These are phyloP conservation scores for Ophiostoma sp. DNA, from an alignment of 2,329 filamentous ascomycete species.

Conservation along the genomic window DNA sequence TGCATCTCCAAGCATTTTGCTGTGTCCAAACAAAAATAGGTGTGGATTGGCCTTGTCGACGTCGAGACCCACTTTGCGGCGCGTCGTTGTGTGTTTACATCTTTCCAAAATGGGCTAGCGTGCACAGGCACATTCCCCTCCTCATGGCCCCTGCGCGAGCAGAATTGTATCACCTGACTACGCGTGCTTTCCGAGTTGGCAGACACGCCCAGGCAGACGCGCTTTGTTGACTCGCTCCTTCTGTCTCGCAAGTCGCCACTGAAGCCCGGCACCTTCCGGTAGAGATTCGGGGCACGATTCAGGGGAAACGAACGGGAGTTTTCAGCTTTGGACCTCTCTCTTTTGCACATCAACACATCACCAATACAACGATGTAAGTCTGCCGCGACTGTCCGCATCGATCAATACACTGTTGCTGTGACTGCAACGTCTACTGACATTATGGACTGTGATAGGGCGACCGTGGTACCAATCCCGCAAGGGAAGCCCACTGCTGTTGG, in stretches of 20 bases:
- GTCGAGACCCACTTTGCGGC: constrained; percentile 25
- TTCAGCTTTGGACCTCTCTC: neutral
- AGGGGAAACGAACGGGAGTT: neutral
- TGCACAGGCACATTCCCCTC: neutral
- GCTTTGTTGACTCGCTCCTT: constrained; percentile 26
- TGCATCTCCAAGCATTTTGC: neutral
- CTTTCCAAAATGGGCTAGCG: constrained; percentile 26
- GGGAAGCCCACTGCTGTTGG: constrained; percentile 12
- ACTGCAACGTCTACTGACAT: neutral
- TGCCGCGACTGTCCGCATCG: neutral
- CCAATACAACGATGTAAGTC: constrained; percentile 17
- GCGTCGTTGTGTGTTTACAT: constrained; percentile 33
- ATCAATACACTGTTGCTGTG: neutral
- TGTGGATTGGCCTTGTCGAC: constrained; percentile 12
- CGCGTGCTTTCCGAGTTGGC: constrained; percentile 30
- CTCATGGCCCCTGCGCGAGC: neutral
- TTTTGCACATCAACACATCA: neutral
- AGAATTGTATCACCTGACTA: constrained; percentile 28
- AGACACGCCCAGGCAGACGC: constrained; percentile 28
- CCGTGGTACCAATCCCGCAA: constrained; percentile 4
- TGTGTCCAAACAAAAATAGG: constrained; percentile 16
- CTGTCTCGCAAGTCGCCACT: constrained; percentile 5
- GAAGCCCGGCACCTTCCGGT: neutral
- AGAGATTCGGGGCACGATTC: neutral
- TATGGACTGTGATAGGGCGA: constrained; percentile 12